Evolutionary conservation across 2,329 filamentous ascomycete species (phyloP).

Genomic region (Aspergillus candidus): DNA sequence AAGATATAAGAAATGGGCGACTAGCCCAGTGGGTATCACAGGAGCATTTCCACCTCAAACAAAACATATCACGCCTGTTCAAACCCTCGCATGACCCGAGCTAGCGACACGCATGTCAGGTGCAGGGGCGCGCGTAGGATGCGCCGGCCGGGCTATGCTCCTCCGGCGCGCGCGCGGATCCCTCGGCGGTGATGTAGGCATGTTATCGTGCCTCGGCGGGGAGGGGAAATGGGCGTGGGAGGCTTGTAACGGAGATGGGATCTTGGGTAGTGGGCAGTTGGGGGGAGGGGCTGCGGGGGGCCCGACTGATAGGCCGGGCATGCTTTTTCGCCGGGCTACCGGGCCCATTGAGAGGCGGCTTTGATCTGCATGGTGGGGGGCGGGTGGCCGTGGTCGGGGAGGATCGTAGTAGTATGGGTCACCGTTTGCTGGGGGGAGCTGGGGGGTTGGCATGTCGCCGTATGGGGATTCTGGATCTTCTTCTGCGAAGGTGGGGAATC

Average conservation of each 20-base stretch:
- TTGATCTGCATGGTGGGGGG: conserved; percentile 5
- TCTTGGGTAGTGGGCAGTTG: conserved; percentile 29
- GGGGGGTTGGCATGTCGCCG: conserved; percentile 5
- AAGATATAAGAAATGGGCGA: too few relatives aligned
- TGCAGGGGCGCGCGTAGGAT: neutral
- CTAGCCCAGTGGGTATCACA: too few relatives aligned
- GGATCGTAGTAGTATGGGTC: conserved; percentile 3
- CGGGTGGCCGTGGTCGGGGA: conserved; percentile 12
- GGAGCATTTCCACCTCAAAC: too few relatives aligned
- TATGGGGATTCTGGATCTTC: conserved; percentile 6
- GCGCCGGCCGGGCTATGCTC: conserved; percentile 1
- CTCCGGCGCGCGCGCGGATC: conserved; percentile 6
- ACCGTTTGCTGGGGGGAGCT: neutral
- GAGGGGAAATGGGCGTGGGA: neutral
- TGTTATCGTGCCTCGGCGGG: neutral
- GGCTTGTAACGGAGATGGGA: conserved; percentile 18
- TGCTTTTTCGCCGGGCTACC: conserved; percentile 28
- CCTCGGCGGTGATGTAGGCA: conserved; percentile 4
- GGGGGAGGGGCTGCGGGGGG: conserved; percentile 29
- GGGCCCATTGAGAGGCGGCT: conserved; percentile 7
- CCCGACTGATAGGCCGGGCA: conserved; percentile 26
- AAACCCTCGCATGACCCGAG: too few relatives aligned
- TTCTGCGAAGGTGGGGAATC: neutral
- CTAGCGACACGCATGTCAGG: too few relatives aligned
- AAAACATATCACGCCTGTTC: too few relatives aligned